phyloP scores from a whole-genome alignment of 768 basidiomycete species.

The Boletus subparvulus region DNA sequence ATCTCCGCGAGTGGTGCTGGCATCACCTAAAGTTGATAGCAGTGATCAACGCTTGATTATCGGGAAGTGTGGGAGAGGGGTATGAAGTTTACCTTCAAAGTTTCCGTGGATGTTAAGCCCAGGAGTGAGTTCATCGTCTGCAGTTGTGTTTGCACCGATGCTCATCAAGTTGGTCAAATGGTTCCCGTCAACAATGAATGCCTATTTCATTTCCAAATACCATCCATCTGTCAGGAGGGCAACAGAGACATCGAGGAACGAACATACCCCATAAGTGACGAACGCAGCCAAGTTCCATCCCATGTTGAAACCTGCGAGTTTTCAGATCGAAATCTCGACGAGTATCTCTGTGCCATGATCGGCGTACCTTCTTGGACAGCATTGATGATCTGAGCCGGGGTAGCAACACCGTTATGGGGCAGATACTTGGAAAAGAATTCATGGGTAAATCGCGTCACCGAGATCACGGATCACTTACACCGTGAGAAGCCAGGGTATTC shows the following conservation, averaged over 20 bases:
- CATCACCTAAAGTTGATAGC: constrained; percentile 16
- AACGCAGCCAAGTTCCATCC: constrained; percentile 21
- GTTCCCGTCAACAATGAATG: constrained; percentile 29
- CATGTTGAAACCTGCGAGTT: constrained; percentile 24
- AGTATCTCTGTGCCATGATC: not conserved
- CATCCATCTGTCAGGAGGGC: not conserved
- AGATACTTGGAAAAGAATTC: constrained; percentile 15
- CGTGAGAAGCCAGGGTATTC: constrained; percentile 28
- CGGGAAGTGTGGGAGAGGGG: not conserved
- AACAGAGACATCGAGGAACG: not conserved
- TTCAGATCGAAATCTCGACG: not conserved
- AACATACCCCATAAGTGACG: constrained; percentile 22
- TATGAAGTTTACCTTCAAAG: constrained; percentile 18
- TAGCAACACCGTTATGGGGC: constrained; percentile 18
- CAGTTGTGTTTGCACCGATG: constrained; percentile 25
- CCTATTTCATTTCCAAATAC: constrained; percentile 2
- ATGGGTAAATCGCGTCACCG: not conserved
- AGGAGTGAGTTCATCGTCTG: constrained; percentile 6
- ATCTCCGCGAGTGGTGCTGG: constrained; percentile 25
- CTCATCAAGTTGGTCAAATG: constrained; percentile 29
- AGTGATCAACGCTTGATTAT: not conserved
- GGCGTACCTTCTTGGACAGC: constrained; percentile 24
- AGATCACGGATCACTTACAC: constrained; percentile 14
- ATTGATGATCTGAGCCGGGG: constrained; percentile 23
- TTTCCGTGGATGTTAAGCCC: constrained; percentile 26